phyloP scores from a whole-genome alignment of 345 rosid genomes.

The Angophora floribunda region DNA sequence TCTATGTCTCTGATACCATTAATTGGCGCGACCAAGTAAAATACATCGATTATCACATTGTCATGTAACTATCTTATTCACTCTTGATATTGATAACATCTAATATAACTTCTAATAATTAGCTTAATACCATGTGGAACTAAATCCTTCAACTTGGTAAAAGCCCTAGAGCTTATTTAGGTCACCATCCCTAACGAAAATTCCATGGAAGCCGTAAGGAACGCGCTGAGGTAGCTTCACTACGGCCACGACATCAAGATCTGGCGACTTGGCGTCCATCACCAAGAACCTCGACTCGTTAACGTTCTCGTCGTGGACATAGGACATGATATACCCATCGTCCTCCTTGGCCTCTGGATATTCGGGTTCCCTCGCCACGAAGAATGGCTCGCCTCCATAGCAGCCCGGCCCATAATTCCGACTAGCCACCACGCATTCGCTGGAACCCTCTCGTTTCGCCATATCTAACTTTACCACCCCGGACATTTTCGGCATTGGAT shows the following conservation, averaged over 20 bases:
- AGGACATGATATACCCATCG: conserved; percentile 33
- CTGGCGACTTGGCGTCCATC: conserved; percentile 35
- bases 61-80: neutral
- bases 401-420: conserved; percentile 24
- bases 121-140: neutral
- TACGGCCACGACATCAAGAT: neutral
- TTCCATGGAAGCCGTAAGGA: neutral
- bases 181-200: neutral
- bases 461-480: neutral
- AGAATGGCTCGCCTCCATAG: conserved; percentile 44
- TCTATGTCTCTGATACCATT: neutral
- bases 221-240: neutral
- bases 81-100: neutral
- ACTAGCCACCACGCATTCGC: conserved; percentile 25
- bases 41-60: neutral
- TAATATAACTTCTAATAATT: neutral
- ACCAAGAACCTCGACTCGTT: conserved; percentile 38
- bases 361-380: conserved; percentile 27
- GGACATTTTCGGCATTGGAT: conserved; percentile 30
- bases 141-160: neutral
- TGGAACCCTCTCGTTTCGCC: conserved; percentile 7
- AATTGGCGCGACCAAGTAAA: neutral
- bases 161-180: neutral
- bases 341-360: conserved; percentile 27
- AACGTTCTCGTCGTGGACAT: conserved; percentile 31